These are phyloP conservation scores for Helicosporidium sp. DNA, from an alignment of 139 green algal species.

Conservation along the genomic window DNA sequence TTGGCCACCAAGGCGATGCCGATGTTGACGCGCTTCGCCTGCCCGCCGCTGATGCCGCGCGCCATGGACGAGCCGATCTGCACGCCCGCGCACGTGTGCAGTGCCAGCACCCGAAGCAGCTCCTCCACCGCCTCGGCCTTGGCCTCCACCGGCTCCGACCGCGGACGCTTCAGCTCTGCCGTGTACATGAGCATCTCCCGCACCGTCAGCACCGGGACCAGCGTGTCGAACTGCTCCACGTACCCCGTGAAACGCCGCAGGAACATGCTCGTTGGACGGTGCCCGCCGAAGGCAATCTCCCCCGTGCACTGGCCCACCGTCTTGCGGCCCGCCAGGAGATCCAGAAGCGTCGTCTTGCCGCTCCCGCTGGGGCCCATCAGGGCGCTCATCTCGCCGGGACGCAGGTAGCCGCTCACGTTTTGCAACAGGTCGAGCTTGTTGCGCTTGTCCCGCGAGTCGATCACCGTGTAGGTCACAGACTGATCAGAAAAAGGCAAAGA, in stretches of 20 bases:
- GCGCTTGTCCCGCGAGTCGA: conserved; percentile 27
- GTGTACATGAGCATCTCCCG: conserved; percentile 20
- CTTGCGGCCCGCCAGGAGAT: conserved; percentile 35
- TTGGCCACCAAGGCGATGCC: conserved; percentile 30
- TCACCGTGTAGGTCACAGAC: conserved; percentile 33
- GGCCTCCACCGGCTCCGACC: neutral
- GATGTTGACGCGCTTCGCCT: conserved; percentile 15
- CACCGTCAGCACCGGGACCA: conserved; percentile 16
- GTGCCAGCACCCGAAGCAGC: conserved; percentile 24
- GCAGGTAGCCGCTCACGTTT: conserved; percentile 34
- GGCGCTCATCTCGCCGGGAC: conserved; percentile 41
- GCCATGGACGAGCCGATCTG: conserved; percentile 1
- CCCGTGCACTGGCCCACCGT: conserved; percentile 32
- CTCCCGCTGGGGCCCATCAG: conserved; percentile 20
- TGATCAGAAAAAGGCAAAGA: conserved; percentile 13
- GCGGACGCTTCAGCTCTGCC: conserved; percentile 19
- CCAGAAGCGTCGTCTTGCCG: conserved; percentile 31
- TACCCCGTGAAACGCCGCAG: conserved; percentile 54
- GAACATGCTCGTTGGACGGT: conserved; percentile 36
- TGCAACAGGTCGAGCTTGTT: conserved; percentile 33
- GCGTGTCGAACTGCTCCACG: conserved; percentile 49
- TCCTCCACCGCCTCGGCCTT: conserved; percentile 37
- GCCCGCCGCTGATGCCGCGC: conserved; percentile 1
- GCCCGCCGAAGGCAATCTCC: conserved; percentile 39
- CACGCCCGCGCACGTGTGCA: conserved; percentile 16